These are phyloP conservation scores for Hypoxylon lienhwacheense DNA, from an alignment of 495 filamentous ascomycete species.

Conservation along the genomic window DNA sequence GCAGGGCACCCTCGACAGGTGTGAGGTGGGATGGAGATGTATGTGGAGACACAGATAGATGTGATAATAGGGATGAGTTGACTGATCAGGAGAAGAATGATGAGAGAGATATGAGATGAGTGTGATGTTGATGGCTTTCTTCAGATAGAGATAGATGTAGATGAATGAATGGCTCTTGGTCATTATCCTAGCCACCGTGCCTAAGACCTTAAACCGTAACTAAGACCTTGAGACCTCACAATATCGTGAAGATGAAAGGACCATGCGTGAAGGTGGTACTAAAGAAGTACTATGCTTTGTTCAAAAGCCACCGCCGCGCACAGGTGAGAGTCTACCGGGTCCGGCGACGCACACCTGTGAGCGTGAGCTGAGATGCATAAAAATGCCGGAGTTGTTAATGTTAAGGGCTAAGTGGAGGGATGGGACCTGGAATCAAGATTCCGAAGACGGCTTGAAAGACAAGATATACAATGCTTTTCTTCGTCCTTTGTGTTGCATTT, in stretches of 20 bases:
- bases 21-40: neutral
- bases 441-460: conserved; percentile 30
- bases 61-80: neutral
- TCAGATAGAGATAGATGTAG: conserved; percentile 24
- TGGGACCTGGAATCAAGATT: conserved; percentile 11
- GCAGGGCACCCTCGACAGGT: neutral
- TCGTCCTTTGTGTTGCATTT: conserved; percentile 3
- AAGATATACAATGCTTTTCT: conserved; percentile 22
- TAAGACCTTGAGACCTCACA: neutral
- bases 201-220: conserved; percentile 4
- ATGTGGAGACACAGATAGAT: too few species aligned
- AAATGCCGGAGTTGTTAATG: conserved; percentile 29
- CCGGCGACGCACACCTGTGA: conserved; percentile 29
- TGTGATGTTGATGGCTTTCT: conserved; percentile 7
- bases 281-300: conserved; percentile 26
- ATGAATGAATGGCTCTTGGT: conserved; percentile 28
- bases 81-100: neutral
- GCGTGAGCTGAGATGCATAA: conserved; percentile 19
- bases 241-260: conserved; percentile 26
- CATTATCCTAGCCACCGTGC: conserved; percentile 15
- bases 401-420: too few species aligned
- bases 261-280: conserved; percentile 11
- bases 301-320: conserved; percentile 11
- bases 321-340: conserved; percentile 23
- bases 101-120: conserved; percentile 11